Conservation (phyloP, 805 yeast species). For the Clavispora santaluciae region DNA sequence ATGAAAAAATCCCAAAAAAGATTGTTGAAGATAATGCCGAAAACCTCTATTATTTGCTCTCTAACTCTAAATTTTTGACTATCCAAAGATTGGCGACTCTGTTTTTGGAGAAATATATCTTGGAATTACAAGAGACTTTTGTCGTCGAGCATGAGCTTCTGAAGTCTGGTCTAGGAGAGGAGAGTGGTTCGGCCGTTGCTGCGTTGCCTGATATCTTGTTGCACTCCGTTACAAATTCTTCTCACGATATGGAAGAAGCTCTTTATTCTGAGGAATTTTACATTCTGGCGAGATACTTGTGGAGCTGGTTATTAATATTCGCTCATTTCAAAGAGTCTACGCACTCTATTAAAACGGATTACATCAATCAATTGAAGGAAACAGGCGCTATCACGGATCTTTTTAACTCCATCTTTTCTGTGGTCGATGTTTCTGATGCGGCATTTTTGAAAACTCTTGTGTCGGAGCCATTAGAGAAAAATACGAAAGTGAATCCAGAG, state of each 20-base stretch:
- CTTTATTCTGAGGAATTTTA: constrained; percentile 6
- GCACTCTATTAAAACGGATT: constrained; percentile 55
- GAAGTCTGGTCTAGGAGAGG: constrained; percentile 30
- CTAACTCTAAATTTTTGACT: constrained; percentile 14
- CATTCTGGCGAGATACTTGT: constrained; percentile 41
- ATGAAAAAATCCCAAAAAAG: constrained; percentile 21
- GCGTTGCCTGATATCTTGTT: constrained; percentile 41
- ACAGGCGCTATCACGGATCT: constrained; percentile 44
- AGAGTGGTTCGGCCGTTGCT: constrained; percentile 14
- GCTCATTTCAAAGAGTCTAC: constrained; percentile 61
- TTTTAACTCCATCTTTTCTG: constrained; percentile 56
- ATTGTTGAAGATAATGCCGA: constrained; percentile 27
- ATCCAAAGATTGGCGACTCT: constrained; percentile 42
- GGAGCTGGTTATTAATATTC: constrained; percentile 67
- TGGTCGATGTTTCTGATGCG: constrained; percentile 38
- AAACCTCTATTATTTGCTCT: constrained; percentile 31
- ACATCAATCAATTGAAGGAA: constrained; percentile 51
- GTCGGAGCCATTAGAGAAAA: constrained; percentile 11
- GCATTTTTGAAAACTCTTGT: constrained; percentile 18
- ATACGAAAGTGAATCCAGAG: constrained; percentile 9
- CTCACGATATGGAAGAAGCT: constrained; percentile 4
- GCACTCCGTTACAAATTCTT: constrained; percentile 23
- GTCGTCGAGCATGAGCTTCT: constrained; percentile 59
- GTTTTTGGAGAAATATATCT: constrained; percentile 38
- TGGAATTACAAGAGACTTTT: constrained; percentile 48